Evolutionary conservation across 2,329 filamentous ascomycete species (phyloP).

Genomic region (Septoria linicola): DNA sequence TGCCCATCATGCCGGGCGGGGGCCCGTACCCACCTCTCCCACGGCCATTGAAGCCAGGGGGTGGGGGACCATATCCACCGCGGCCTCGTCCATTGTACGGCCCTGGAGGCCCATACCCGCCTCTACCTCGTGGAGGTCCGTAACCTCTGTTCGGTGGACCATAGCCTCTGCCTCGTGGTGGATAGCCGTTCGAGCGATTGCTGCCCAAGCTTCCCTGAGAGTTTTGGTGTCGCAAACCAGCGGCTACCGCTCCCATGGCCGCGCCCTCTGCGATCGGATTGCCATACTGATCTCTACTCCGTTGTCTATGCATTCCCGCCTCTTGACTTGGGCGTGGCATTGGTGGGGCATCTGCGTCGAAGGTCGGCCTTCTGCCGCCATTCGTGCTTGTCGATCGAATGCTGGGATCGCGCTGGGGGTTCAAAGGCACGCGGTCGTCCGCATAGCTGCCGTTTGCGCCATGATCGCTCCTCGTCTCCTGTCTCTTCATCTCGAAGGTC

Average conservation of each 20-base stretch:
- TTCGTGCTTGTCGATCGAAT: conserved; percentile 44
- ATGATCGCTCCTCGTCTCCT: conserved; percentile 42
- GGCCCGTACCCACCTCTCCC: conserved; percentile 31
- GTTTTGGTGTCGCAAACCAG: conserved; percentile 49
- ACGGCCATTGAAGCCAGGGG: conserved; percentile 31
- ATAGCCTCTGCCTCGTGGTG: conserved; percentile 32
- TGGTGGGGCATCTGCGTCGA: conserved; percentile 44
- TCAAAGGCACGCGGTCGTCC: conserved; percentile 71
- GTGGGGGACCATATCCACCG: conserved; percentile 44
- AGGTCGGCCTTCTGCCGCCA: conserved; percentile 37
- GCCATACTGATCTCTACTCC: conserved; percentile 63
- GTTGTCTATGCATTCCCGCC: conserved; percentile 37
- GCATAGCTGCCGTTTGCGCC: conserved; percentile 43
- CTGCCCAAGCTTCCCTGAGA: conserved; percentile 49
- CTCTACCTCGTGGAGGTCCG: conserved; percentile 52
- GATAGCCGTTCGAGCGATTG: conserved; percentile 33
- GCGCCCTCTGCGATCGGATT: conserved; percentile 50
- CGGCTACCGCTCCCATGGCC: conserved; percentile 32
- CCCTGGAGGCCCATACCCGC: conserved; percentile 44
- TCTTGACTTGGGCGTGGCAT: conserved; percentile 35
- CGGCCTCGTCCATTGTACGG: conserved; percentile 46
- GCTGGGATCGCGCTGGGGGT: conserved; percentile 59
- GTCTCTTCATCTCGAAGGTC: conserved; percentile 62
- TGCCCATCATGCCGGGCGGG: conserved; percentile 29
- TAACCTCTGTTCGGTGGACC: conserved; percentile 43